These are phyloP conservation scores for Fusarium nisikadoi DNA, from an alignment of 2,329 filamentous ascomycete species.

Conservation along the genomic window DNA sequence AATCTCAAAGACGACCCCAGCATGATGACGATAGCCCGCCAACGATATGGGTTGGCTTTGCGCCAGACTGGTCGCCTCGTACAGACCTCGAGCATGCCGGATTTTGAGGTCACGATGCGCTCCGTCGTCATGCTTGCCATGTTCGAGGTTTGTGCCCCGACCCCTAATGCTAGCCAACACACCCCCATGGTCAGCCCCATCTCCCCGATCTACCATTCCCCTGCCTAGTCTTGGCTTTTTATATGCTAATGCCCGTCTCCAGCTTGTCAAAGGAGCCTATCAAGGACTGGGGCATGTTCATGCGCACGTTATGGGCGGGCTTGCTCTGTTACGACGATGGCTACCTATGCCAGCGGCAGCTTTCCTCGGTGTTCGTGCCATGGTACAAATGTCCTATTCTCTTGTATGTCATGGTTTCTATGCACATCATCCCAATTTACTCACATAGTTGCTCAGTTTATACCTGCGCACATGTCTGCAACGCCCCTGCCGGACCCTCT, in stretches of 20 bases:
- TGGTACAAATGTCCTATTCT: slow-evolving; percentile 67
- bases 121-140: slow-evolving; percentile 68
- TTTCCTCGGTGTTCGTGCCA: slow-evolving; percentile 60
- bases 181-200: slow-evolving; percentile 23
- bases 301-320: slow-evolving; percentile 68
- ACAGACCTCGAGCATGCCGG: slow-evolving; percentile 46
- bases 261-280: slow-evolving; percentile 60
- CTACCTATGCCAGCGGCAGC: slow-evolving; percentile 52
- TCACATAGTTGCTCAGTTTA: slow-evolving; percentile 51
- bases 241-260: slow-evolving; percentile 28
- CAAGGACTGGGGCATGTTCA: slow-evolving; percentile 62
- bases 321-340: slow-evolving; percentile 64
- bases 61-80: slow-evolving; percentile 58
- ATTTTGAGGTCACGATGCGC: slow-evolving; percentile 59
- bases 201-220: slow-evolving; percentile 6
- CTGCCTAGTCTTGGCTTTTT: not conserved
- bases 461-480: slow-evolving; percentile 55
- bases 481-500: slow-evolving; percentile 54
- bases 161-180: slow-evolving; percentile 2
- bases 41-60: slow-evolving; percentile 65
- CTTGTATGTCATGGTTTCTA: slow-evolving; percentile 54
- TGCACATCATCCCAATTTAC: not conserved
- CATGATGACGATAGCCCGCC: slow-evolving; percentile 59
- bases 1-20: slow-evolving; percentile 61
- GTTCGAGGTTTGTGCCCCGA: slow-evolving; percentile 63